A percentile compares a stretch with the other conserved stretches of the same genome.
phyloP scores from a whole-genome alignment of 1,139 yeast genomes.

The Diutina rugosa region DNA sequence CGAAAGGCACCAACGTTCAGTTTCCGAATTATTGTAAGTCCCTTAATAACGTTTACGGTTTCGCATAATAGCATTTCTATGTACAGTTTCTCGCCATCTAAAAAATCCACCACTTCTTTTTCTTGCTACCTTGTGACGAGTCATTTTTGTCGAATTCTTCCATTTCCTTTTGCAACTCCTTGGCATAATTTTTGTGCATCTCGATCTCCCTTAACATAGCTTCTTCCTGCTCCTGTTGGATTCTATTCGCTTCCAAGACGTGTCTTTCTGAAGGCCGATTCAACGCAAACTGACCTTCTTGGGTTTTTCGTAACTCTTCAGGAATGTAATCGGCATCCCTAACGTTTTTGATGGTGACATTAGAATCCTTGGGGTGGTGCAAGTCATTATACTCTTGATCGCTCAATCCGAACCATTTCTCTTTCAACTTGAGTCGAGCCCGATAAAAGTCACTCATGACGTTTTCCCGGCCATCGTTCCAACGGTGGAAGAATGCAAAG shows the following conservation, averaged over 20 bases:
- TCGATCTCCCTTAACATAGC: conserved; percentile 44
- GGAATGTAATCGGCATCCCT: conserved; percentile 31
- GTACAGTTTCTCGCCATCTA: conserved; percentile 4
- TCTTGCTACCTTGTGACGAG: conserved; percentile 5
- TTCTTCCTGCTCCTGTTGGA: conserved; percentile 61
- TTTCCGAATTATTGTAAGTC: not conserved
- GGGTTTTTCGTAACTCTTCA: conserved; percentile 23
- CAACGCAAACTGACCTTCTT: conserved; percentile 37
- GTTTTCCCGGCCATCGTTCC: conserved; percentile 80
- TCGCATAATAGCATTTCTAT: not conserved
- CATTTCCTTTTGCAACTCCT: conserved; percentile 18
- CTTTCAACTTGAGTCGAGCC: conserved; percentile 42
- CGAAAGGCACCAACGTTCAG: not conserved
- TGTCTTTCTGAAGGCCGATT: conserved; percentile 66
- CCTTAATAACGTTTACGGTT: not conserved
- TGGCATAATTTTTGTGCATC: conserved; percentile 17
- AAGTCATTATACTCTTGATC: conserved; percentile 56
- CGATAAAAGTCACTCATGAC: conserved; percentile 60
- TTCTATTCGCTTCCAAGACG: conserved; percentile 61
- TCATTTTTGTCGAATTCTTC: not conserved
- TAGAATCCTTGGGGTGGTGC: conserved; percentile 26
- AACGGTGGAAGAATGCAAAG: conserved; percentile 61
- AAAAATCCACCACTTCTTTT: conserved; percentile 10
- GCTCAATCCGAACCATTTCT: conserved; percentile 37
- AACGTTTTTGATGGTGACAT: conserved; percentile 23